Evolutionary conservation across 108 stramenopile species (phyloP), one percentile per base, ranked within the genome.

Genomic region (Cyclostephanos tholiformis): DNA sequence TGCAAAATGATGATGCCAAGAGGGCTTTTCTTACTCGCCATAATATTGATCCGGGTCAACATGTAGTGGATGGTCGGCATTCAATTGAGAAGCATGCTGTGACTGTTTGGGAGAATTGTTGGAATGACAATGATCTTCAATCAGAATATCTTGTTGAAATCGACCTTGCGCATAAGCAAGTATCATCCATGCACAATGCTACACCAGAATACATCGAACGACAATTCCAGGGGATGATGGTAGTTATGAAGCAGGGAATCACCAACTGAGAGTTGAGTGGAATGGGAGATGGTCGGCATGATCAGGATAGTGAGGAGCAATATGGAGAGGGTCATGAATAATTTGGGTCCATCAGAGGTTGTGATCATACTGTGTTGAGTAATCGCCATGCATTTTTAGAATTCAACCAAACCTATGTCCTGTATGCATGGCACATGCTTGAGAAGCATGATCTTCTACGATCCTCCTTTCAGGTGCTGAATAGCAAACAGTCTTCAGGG

Each of bases 241-340:
- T 23, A 20, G 22, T 39, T 9, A 9, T 38, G 62, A 63, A 39
- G 30, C 26, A 35, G n/a, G 30, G 23, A 22, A 63, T 43, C 19
- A 10, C 10, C 2, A 43, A 63, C 29, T 63, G 67, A 52, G 35
- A 67, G 35, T 51, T 48, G 36, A 67, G 52, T 67, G 67, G 52
- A 26, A 30, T 23, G 19, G 50, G 32, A 22, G 64, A 58, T 35
- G 59, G 62, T 63, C 67, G 57, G 20, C 58, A 49, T 25, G 48
- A 30, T 25, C 41, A 13, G 51, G 71, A n/a, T n/a, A n/a, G 56
- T 43, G 62, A 63, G 52, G 70, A 63, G 59, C n/a, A 71, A 58
- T n/a, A 41, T 35, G 32, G 70, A 50, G 38, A 58, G 19, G 16
- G 49, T 32, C 32, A 32, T 32, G n/a, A n/a, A 55, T 12, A 27